Evolutionary conservation across 176 grass and related monocot species (phyloP), one percentile per base, ranked within the genome.

Genomic region (Poa annua): DNA sequence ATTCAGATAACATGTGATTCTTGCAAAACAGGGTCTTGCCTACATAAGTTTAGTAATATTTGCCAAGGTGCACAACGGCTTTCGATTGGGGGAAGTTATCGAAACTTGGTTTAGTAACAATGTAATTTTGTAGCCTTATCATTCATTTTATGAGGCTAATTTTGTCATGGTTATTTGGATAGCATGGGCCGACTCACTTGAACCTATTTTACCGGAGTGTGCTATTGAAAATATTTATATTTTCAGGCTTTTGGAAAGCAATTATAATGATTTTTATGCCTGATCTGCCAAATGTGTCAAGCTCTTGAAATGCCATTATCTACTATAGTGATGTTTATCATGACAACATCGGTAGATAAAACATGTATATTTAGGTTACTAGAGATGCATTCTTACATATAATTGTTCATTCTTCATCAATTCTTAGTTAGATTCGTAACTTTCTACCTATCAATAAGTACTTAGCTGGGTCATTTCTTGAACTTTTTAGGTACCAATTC

Each of bases 401-500:
- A 49, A 29, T 36, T 29, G 53, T 78, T 83, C 16, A 17, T 42
- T 64, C 71, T 47, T 57, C 4, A 47, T 34, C 36, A 59, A 11
- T 59, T 79, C 50, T 74, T 6, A 63, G 36, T 14, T 80, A 8
- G n/a, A n/a, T 16, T 1, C 53, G 8, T 76, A 75, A 67, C 29
- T 80, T 75, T 32, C 13, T 60, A 17, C 11, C 50, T 48, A 66
- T 75, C 72, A 17, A 6, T 12, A 74, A 53, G 24, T 73, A 6
- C 45, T 75, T 71, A 39, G 80, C 17, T 60, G 19, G 3, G 42
- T 67, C 26, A 44, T 73, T n/a, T 59, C 64, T 78, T 32, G 17
- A 53, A 84, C 29, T 66, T 79, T 77, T 9, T 35, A 99, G 96
- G 96, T 99, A 14, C 90, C 96, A 42, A 87, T 99, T 85, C 96